Conservation (phyloP, 2,329 filamentous ascomycete genomes). For the Fusarium albidum region DNA sequence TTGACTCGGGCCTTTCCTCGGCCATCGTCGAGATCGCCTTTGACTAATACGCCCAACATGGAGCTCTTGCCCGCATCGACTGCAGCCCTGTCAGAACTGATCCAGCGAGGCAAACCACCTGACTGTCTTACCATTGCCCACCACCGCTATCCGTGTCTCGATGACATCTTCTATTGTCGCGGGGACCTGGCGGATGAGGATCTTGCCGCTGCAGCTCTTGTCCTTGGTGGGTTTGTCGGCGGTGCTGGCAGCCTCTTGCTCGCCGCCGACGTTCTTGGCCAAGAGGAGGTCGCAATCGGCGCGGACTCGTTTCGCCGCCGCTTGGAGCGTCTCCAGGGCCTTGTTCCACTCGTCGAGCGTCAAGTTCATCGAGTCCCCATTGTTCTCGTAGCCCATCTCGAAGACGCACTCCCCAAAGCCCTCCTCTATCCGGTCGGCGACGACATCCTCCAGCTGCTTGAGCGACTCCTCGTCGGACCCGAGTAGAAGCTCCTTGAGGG, state of each 20-base stretch:
- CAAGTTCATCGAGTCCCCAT: constrained; percentile 84
- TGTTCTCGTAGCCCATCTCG: constrained; percentile 91
- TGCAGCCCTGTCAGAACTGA: constrained; percentile 42
- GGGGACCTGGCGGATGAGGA: constrained; percentile 81
- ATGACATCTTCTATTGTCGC: constrained; percentile 84
- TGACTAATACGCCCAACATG: constrained; percentile 93
- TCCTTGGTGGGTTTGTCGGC: constrained; percentile 66
- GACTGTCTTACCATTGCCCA: constrained; percentile 77
- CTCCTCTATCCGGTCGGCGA: constrained; percentile 77
- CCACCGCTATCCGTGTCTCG: constrained; percentile 94
- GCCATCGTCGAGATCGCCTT: constrained; percentile 93
- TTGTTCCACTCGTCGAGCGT: constrained; percentile 76
- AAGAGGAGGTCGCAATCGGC: constrained; percentile 85
- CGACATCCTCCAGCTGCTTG: constrained; percentile 68
- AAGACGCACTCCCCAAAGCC: constrained; percentile 91
- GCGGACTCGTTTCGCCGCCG: constrained; percentile 69
- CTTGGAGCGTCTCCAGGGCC: constrained; percentile 71
- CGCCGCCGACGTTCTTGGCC: constrained; percentile 88
- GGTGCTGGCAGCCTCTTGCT: constrained; percentile 72
- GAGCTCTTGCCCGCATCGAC: constrained; percentile 98
- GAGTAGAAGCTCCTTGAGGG: constrained; percentile 80
- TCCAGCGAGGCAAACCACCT: background rate
- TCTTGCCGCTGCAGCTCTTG: constrained; percentile 81
- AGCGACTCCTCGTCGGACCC: constrained; percentile 67
- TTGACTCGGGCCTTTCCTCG: constrained; percentile 93